A percentile compares a stretch with the other conserved stretches of the same genome.
These are phyloP conservation scores for Ustilago hordei DNA, from an alignment of 1,284 basidiomycete genomes.

Conservation along the genomic window DNA sequence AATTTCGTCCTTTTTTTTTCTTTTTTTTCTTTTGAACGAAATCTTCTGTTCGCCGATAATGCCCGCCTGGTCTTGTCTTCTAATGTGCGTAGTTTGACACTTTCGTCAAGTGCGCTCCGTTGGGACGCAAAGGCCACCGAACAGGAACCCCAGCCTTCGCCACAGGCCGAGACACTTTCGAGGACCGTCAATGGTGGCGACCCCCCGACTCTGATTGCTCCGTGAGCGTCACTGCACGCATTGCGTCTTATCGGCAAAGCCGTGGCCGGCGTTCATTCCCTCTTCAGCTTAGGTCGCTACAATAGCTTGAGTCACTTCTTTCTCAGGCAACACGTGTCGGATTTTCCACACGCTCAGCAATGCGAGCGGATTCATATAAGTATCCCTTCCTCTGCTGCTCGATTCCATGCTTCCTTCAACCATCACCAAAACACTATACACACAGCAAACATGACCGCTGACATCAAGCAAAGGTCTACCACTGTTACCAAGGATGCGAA, in stretches of 20 bases:
- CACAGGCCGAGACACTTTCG: neutral
- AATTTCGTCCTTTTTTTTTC: neutral
- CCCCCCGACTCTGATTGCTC: neutral
- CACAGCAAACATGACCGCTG: slow-evolving; percentile 34
- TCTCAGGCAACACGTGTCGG: neutral
- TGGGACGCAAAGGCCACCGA: neutral
- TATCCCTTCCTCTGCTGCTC: neutral
- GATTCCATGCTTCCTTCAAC: neutral
- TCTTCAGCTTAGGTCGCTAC: neutral
- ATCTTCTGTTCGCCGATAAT: neutral
- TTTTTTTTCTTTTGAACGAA: neutral
- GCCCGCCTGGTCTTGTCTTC: neutral
- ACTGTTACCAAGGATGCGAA: slow-evolving; percentile 42
- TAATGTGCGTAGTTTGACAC: neutral
- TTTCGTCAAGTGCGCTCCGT: neutral
- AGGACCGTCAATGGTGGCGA: neutral
- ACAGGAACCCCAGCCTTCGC: neutral
- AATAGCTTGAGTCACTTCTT: neutral
- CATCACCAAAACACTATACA: neutral
- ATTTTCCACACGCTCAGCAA: slow-evolving; percentile 1
- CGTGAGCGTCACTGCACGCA: too few species aligned
- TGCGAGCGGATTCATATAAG: slow-evolving; percentile 9
- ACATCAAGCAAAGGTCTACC: slow-evolving; percentile 49
- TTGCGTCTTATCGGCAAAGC: neutral
- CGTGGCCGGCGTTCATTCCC: neutral